Base-by-base conservation (phyloP, 306 rosid species). In the Malus sylvestris region DNA sequence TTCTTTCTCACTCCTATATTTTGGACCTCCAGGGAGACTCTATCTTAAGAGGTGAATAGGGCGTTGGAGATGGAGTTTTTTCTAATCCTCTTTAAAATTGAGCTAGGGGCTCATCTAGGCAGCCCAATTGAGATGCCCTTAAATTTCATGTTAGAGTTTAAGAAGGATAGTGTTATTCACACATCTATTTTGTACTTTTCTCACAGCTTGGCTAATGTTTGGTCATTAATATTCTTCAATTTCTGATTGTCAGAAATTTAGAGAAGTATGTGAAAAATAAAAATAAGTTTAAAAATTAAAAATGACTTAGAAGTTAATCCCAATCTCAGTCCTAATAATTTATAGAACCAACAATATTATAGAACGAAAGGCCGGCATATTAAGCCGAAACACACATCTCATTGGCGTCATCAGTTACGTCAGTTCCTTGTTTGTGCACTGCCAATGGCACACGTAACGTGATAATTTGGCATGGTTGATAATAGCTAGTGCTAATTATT, bases 381-480 rank as follows among this genome's bases (percentile, higher is more conserved):
- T n/a, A 40, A 20, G 58, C 59, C 52, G 25, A 60, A 73, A 59
- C 63, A 18, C 2, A 42, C n/a, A 16, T 53, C 15, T 73, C 68
- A 61, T 42, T 15, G 58, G 42, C 77, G 58, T 73, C 68, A 73
- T 20, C 69, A 42, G 77, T 66, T 71, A 38, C 63, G 71, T 58
- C 79, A 57, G 27, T 32, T 20, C 23, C 23, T 19, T 55, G 10
- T 6, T 76, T 29, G 52, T 76, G 69, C 71, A 15, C 42, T 27
- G 20, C 52, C 25, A 73, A 58, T 49, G 66, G 80, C 71, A 77
- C 32, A 67, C 23, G 70, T 63, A 60, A 78, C 73, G 73, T 59
- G 81, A 76, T 76, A 58, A 86, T 79, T 80, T 71, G 77, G 70
- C 79, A 81, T 66, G 78, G 68, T 40, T 64, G 46, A 63, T 62